Percentiles rank a stretch among this genome's conserved stretches.
Evolutionary conservation across 208 protist species (phyloP).

Genomic region (Strigomonas galati): DNA sequence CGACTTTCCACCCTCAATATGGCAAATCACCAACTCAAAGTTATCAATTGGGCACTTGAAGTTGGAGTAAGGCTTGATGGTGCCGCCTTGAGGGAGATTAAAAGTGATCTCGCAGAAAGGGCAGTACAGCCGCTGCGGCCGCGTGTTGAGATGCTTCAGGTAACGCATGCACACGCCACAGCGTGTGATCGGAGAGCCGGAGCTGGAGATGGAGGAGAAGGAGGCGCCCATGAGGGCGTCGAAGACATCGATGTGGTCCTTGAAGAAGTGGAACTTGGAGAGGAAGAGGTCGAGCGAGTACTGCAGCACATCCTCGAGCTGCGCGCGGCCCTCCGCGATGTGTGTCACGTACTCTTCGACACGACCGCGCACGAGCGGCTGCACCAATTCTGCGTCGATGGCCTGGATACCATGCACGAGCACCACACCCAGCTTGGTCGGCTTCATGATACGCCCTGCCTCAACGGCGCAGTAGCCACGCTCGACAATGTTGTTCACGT

Average conservation of each 20-base stretch:
- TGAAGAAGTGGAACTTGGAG: conserved; percentile 91
- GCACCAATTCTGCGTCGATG: conserved; percentile 94
- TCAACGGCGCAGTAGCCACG: conserved; percentile 89
- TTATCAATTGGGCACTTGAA: conserved; percentile 91
- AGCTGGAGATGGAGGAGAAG: conserved; percentile 80
- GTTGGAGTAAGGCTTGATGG: conserved; percentile 83
- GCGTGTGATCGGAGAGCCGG: conserved; percentile 81
- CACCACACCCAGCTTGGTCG: conserved; percentile 92
- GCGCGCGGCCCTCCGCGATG: conserved; percentile 90
- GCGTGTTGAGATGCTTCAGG: conserved; percentile 80
- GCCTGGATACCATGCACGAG: conserved; percentile 91
- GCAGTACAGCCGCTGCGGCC: conserved; percentile 92
- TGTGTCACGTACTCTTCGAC: conserved; percentile 93
- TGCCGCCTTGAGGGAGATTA: conserved; percentile 77
- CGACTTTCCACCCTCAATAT: conserved; percentile 86
- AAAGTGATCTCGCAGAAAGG: conserved; percentile 93
- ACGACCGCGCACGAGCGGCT: conserved; percentile 86
- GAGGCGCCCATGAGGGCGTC: conserved; percentile 94
- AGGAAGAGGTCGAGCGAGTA: conserved; percentile 84
- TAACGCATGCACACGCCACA: conserved; percentile 94
- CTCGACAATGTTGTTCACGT: conserved; percentile 97
- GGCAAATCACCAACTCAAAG: conserved; percentile 92
- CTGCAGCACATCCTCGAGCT: conserved; percentile 78
- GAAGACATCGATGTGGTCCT: conserved; percentile 89
- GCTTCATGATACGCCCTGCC: conserved; percentile 83